Evolutionary conservation across 352 stramenopile genomes (phyloP), one percentile per base, ranked within the genome.

Genomic region (Phytopythium litorale): DNA sequence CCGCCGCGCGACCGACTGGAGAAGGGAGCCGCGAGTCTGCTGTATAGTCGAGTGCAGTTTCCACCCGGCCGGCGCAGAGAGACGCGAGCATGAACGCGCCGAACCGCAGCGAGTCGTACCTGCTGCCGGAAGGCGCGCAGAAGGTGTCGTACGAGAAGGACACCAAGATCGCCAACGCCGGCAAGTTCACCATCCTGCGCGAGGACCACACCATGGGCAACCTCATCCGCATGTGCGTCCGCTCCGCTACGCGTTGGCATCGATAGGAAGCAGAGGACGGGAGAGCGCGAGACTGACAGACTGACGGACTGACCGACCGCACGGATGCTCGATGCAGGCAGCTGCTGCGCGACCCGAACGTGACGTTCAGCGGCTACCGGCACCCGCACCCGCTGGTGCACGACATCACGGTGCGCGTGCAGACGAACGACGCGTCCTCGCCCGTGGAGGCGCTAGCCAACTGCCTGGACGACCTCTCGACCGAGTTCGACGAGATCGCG

Each of bases 171-270:
- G 87, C 92, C 33, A 99, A 99, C 72, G 95, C 97, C 25, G 97
- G 96, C 60, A 98, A 96, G 53, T 99, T 99, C 71, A 98, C 90
- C 54, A 94, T 99, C 67, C 91, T 98, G 60, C 98, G 98, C 55
- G 97, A 99, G 77, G 97, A 99, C 81, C 97, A 99, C 78, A 99
- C 97, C 0, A 86, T 99, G 48, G 94, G 88, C 46, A 99, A 99
- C 72, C 87, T 99, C 62, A 88, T 99, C 62, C 94, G 97, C 60
- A 99, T 99, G 95, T 97, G 71, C 76, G 84, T 75, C 12, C n/a
- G 28, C 28, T 6, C 4, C 7, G 28, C 4, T 5, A 32, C 28
- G 5, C 28, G 7, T 4, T 4, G 28, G 3, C 7, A 32, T 32
- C 28, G 28, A 32, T 5, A 32, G 28, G 28, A 32, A 32, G 28